Base-by-base conservation (phyloP, 371 early-diverging fungal species). In the Cokeromyces recurvatus region DNA sequence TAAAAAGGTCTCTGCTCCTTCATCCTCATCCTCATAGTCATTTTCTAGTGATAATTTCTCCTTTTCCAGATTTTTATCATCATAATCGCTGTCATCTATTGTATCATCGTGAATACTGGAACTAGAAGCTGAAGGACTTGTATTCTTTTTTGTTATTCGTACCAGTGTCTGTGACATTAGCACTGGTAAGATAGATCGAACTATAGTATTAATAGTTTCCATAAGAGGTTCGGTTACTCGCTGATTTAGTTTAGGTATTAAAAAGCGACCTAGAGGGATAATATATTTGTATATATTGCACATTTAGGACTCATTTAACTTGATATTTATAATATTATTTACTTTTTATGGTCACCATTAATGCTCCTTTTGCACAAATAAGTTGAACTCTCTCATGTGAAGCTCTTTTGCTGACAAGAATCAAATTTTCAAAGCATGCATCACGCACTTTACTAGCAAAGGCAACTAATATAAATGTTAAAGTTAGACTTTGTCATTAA, bases 141-240 rank as follows among this genome's bases (percentile, higher is more conserved):
- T 10, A 19, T 25, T 32, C 10, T 39, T 10, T 21, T 27, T 48
- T 12, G 43, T 17, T 20, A 51, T 51, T 36, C 25, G 32, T 3
- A 51, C 25, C 6, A 68, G 23, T 6, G 62, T 48, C 38, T 68
- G 68, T 35, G 59, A 57, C 46, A 72, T 63, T n/a, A 68, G 59
- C 22, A 68, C 47, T 0, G 68, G 65, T 16, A 68, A 31, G 20
- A 62, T 41, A 2, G 38, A 34, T 10, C 34, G 14, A 8, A 59
- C 53, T 3, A 66, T 53, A 3, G 45, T 49, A 35, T 55, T 59
- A 20, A 59, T 51, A 2, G 48, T 63, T 29, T 63, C 59, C 22
- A 74, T 62, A 2, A 74, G 51, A 8, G 68, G 66, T 20, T 74
- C 67, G 11, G 68, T 62, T 8, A 67, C 68, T 43, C 67, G 58